Conservation (phyloP, 495 filamentous ascomycete genomes). For the Aspergillus biplanus region DNA sequence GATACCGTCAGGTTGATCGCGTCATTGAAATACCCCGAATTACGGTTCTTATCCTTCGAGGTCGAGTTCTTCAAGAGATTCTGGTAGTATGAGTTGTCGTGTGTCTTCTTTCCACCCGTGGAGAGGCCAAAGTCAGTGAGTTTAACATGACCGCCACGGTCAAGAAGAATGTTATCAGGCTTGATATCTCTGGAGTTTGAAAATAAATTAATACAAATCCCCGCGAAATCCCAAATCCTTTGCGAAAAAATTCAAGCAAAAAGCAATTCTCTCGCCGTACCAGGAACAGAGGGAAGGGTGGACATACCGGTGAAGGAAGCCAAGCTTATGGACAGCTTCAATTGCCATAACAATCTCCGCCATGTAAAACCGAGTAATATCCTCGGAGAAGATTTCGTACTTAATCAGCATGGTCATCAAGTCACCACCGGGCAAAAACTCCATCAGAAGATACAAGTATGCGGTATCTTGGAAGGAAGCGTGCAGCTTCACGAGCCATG, state of each 20-base stretch:
- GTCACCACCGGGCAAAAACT: constrained; percentile 97
- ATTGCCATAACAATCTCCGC: constrained; percentile 97
- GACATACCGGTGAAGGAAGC: constrained; percentile 95
- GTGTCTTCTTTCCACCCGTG: constrained; percentile 95
- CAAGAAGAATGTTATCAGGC: constrained; percentile 96
- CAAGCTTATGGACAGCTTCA: constrained; percentile 95
- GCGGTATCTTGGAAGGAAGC: constrained; percentile 96
- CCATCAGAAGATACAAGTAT: constrained; percentile 98
- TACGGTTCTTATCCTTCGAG: constrained; percentile 68
- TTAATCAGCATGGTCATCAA: constrained; percentile 99
- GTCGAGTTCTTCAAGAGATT: constrained; percentile 88
- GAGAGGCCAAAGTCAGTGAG: constrained; percentile 98
- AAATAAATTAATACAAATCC: constrained; percentile 17
- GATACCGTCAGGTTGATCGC: constrained; percentile 98
- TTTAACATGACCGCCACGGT: constrained; percentile 95
- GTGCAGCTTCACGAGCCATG: constrained; percentile 97
- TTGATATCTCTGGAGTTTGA: constrained; percentile 82
- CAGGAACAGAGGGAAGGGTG: neutral
- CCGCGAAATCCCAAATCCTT: neutral
- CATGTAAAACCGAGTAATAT: constrained; percentile 99
- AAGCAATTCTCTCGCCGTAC: too few relatives aligned
- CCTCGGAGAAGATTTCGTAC: constrained; percentile 98
- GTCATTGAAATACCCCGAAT: constrained; percentile 87
- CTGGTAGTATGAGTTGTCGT: constrained; percentile 98
- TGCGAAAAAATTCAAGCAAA: neutral